These are phyloP conservation scores for Scleroderma citrinum DNA, from an alignment of 768 basidiomycete species.

Conservation along the genomic window DNA sequence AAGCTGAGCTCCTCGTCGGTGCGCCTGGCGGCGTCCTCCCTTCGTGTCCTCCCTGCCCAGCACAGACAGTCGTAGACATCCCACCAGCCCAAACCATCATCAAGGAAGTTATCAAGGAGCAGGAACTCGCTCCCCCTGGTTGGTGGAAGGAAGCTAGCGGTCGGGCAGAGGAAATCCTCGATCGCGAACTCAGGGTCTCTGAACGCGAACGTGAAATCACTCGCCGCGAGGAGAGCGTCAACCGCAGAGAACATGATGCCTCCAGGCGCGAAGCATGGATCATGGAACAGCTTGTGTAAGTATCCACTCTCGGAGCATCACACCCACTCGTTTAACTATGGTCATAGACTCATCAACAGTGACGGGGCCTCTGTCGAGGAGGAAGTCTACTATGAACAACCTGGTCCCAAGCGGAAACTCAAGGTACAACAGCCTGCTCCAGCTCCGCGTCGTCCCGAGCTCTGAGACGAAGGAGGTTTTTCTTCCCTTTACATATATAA, in stretches of 20 bases:
- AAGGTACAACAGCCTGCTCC: constrained; percentile 83
- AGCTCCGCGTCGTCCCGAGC: constrained; percentile 82
- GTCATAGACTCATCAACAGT: constrained; percentile 59
- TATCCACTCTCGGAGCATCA: constrained; percentile 4
- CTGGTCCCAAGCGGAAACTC: constrained; percentile 66
- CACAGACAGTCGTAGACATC: constrained; percentile 50
- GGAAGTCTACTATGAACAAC: constrained; percentile 74
- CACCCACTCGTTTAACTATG: constrained; percentile 2
- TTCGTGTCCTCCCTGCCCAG: constrained; percentile 56
- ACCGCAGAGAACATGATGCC: constrained; percentile 82
- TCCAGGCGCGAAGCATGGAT: constrained; percentile 86
- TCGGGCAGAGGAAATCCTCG: constrained; percentile 75
- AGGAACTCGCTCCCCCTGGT: constrained; percentile 71
- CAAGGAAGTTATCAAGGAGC: constrained; percentile 83
- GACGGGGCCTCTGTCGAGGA: constrained; percentile 68
- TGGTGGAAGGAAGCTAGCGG: constrained; percentile 65
- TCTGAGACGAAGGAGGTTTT: constrained; percentile 89
- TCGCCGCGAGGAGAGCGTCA: constrained; percentile 78
- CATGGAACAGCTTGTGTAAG: constrained; percentile 88
- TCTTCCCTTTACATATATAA: constrained; percentile 29
- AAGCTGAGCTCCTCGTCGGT: constrained; percentile 78
- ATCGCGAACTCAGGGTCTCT: constrained; percentile 79
- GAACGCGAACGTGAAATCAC: constrained; percentile 85
- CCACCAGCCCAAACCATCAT: constrained; percentile 72
- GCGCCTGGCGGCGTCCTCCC: constrained; percentile 77